Conservation (phyloP, 129 eudicot genomes). For the Flaveria robusta region DNA sequence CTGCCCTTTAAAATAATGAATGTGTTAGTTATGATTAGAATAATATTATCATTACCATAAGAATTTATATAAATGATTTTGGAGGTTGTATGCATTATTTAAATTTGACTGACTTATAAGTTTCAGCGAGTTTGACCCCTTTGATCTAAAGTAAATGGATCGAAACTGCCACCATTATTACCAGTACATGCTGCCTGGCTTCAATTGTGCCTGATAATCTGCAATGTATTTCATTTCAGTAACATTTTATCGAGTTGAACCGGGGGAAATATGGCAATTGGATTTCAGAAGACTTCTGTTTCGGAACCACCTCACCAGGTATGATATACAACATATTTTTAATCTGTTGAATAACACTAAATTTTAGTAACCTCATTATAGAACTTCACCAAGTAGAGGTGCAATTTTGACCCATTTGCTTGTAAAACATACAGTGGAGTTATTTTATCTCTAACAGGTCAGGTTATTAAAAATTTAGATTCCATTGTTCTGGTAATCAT, state of each 20-base stretch:
- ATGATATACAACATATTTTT: background rate
- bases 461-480: background rate
- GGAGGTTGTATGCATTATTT: background rate
- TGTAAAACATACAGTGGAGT: background rate
- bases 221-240: conserved; percentile 43
- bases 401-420: background rate
- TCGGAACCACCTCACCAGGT: conserved; percentile 30
- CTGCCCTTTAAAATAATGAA: background rate
- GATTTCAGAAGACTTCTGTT: conserved; percentile 49
- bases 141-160: background rate
- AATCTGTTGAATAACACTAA: background rate
- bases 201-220: background rate
- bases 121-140: background rate
- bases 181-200: background rate
- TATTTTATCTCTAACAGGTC: background rate
- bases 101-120: background rate
- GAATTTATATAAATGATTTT: background rate
- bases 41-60: background rate
- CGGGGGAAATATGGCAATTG: conserved; percentile 63
- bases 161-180: background rate
- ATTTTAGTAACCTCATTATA: background rate
- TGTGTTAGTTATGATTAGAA: background rate
- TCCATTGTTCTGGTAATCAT: background rate
- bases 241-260: conserved; percentile 60
- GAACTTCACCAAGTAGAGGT: background rate